Percentiles rank a stretch among this genome's conserved stretches.
phyloP scores from a whole-genome alignment of 495 filamentous ascomycete genomes.

The Tuber umbilicatum region DNA sequence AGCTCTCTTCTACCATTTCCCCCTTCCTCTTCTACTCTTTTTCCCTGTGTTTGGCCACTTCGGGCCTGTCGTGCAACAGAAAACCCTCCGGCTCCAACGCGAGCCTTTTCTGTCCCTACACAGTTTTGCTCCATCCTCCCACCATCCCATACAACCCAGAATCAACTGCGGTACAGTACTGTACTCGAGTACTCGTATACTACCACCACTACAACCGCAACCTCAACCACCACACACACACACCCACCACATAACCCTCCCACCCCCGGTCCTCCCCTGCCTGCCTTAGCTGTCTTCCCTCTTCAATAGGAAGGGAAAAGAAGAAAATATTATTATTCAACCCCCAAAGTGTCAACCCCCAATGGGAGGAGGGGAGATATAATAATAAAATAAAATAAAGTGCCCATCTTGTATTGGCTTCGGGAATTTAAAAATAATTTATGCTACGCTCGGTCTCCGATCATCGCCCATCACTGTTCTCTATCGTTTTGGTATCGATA shows the following conservation, averaged over 20 bases:
- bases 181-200: no score
- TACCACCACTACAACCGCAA: background rate
- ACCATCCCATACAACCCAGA: background rate
- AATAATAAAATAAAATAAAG: slow-evolving; percentile 2
- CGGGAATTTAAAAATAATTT: slow-evolving; percentile 5
- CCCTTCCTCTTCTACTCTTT: background rate
- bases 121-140: background rate
- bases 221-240: slow-evolving; percentile 2
- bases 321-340: slow-evolving; percentile 27
- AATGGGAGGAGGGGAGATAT: background rate
- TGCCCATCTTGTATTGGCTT: background rate
- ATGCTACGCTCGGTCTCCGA: slow-evolving; percentile 34
- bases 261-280: background rate
- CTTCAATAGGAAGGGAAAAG: background rate
- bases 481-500: slow-evolving; percentile 33
- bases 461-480: slow-evolving; percentile 35
- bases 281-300: background rate
- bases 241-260: background rate
- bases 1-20: background rate
- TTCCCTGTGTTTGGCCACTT: background rate
- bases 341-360: background rate
- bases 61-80: slow-evolving; percentile 1
- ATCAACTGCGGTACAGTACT: no score
- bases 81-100: background rate
- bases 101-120: background rate